These are phyloP conservation scores for Sporobolomyces phaffii DNA, from an alignment of 768 basidiomycete genomes.

Conservation along the genomic window DNA sequence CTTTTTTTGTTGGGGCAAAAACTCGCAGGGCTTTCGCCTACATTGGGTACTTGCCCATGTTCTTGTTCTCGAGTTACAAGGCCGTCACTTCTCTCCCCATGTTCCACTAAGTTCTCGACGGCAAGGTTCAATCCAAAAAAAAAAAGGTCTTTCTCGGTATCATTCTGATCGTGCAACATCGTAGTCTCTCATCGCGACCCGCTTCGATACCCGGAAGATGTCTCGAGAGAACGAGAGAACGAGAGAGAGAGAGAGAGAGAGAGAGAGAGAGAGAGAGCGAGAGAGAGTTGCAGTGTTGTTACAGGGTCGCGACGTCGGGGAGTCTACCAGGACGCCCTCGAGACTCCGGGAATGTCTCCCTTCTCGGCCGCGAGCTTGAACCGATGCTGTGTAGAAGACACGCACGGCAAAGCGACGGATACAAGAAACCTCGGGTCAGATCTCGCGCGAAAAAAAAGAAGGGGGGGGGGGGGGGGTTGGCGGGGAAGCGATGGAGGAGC, in stretches of 20 bases:
- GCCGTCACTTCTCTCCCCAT: constrained; percentile 15
- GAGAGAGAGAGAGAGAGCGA: not conserved
- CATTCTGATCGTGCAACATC: no score
- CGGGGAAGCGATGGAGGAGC: not conserved
- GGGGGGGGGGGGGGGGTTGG: not conserved
- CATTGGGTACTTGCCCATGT: constrained; percentile 19
- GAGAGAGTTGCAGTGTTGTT: not conserved
- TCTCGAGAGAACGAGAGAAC: no score
- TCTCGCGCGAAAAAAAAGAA: no score
- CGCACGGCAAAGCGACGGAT: no score
- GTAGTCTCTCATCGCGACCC: no score
- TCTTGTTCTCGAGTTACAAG: constrained; percentile 23
- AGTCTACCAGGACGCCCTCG: constrained; percentile 86
- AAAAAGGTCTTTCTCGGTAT: no score
- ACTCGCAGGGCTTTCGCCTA: constrained; percentile 16
- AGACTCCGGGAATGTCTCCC: constrained; percentile 78
- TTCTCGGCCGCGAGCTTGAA: constrained; percentile 77
- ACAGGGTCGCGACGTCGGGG: no score
- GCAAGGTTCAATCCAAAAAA: not conserved
- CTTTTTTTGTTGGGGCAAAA: no score
- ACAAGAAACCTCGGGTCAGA: not conserved
- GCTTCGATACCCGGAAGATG: no score
- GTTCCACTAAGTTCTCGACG: not conserved
- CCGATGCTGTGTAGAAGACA: constrained; percentile 68
- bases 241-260: no score